phyloP scores from a whole-genome alignment of 257 asterid genomes.

The Forsythia viridissima region DNA sequence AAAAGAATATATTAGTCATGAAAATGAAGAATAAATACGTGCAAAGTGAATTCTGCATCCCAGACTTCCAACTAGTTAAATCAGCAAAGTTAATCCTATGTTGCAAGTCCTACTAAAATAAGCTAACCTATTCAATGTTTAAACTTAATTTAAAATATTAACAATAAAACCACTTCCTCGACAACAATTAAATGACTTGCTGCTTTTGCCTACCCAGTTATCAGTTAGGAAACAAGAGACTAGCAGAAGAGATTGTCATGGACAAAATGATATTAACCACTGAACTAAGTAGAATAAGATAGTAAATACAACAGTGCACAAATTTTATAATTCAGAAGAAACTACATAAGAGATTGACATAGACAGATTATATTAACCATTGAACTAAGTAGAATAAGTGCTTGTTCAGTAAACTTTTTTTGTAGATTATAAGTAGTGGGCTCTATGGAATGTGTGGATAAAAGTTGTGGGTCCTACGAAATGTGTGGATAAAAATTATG shows the following conservation, averaged over 20 bases:
- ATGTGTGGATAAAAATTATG: too few species aligned
- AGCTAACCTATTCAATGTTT: slow-evolving; percentile 6
- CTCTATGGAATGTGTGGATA: too few species aligned
- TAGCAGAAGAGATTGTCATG: background rate
- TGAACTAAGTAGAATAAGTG: background rate
- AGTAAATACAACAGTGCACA: background rate
- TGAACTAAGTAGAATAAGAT: background rate
- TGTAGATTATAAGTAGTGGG: too few species aligned
- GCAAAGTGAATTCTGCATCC: background rate
- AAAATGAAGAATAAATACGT: background rate
- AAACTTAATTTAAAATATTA: background rate
- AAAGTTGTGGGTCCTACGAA: too few species aligned
- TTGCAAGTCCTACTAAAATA: background rate
- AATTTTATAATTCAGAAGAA: background rate
- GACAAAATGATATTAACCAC: background rate
- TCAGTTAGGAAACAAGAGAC: background rate
- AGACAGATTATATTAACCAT: background rate
- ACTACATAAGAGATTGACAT: background rate
- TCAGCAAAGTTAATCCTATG: background rate
- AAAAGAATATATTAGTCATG: background rate
- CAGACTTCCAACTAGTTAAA: background rate
- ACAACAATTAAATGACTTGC: background rate
- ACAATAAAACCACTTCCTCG: background rate
- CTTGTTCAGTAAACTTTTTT: too few species aligned
- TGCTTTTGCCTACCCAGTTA: background rate